Base-by-base conservation (phyloP, 148 eudicot genomes). In the Camellia granthamiana region DNA sequence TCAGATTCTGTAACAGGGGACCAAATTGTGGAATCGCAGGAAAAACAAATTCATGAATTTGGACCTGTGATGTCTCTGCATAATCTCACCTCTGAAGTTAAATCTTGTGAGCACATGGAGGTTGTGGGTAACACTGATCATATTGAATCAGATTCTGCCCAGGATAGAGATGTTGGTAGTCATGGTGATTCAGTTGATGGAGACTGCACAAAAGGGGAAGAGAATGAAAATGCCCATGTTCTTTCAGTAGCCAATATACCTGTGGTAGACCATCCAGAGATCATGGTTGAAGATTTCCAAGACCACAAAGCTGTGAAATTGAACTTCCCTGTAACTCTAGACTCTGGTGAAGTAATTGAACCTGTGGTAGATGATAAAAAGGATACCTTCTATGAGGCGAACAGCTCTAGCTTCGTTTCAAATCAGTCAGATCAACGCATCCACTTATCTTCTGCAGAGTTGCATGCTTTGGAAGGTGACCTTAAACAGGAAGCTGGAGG, bases 211-310 rank as follows among this genome's bases (percentile, higher is more conserved):
- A 78, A 72, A 44, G 71, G 42, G 44, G 79, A 52, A 56, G 62
- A 18, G 6, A 70, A 81, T 46, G 84, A 82, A 66, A 69, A 70
- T 43, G 10, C 76, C 12, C 23, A 64, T 72, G 72, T 63, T 47
- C 77, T 67, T 10, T 78, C 82, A 49, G 83, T 83, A 44, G 72
- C 82, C 54, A 71, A 84, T 77, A 65, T 81, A 44, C 81, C 81
- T 75, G 6, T 77, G 69, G 79, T 71, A 21, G 78, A 80, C 47
- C 38, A 76, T 61, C 79, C 81, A 49, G 83, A 79, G 47, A 67
- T 44, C 23, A 62, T 71, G 47, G 61, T 77, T 23, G 76, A 86
- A 67, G 87, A 80, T 74, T 77, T 83, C 21, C 78, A 81, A n/a
- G 84, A 81, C 75, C 73, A 69, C 21, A 73, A 68, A 74, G 42